A percentile compares a stretch with the other conserved stretches of the same genome.
Evolutionary conservation across 2,329 filamentous ascomycete genomes (phyloP).

Genomic region (Microdochium bolleyi): DNA sequence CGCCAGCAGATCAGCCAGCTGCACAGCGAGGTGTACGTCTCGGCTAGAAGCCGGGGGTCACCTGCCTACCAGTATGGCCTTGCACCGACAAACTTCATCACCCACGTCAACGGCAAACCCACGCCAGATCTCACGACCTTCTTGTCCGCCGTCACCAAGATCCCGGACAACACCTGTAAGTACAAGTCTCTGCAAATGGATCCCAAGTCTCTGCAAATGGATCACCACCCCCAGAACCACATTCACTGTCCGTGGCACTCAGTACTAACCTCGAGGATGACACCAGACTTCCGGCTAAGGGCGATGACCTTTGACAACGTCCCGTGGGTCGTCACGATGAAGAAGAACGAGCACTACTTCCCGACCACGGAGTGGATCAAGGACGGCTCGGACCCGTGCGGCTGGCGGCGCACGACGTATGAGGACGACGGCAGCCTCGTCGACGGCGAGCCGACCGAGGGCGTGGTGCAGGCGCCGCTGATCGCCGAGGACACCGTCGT

Average conservation of each 20-base stretch:
- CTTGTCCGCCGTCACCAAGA: conserved; percentile 72
- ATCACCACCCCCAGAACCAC: not conserved
- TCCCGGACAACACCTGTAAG: conserved; percentile 88
- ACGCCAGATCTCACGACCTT: conserved; percentile 80
- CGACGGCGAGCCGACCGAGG: conserved; percentile 45
- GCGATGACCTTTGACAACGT: conserved; percentile 99
- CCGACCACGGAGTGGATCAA: conserved; percentile 65
- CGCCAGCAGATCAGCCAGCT: conserved; percentile 95
- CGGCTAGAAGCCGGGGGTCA: conserved; percentile 73
- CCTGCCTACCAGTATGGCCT: conserved; percentile 86
- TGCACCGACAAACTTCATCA: conserved; percentile 95
- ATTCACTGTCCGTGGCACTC: not conserved
- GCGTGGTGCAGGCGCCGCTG: conserved; percentile 24
- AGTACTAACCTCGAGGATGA: not conserved
- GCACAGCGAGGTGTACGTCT: conserved; percentile 94
- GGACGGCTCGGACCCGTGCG: conserved; percentile 47
- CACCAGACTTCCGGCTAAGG: conserved; percentile 78
- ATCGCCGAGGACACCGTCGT: conserved; percentile 27
- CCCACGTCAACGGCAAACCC: conserved; percentile 82
- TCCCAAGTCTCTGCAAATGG: no score
- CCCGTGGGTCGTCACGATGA: conserved; percentile 99
- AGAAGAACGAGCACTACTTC: conserved; percentile 98
- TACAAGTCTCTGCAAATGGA: no score
- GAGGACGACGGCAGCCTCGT: conserved; percentile 42
- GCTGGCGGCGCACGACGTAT: conserved; percentile 57